These are phyloP conservation scores for Mycosarcoma maydis DNA, from an alignment of 1,284 basidiomycete species.

Conservation along the genomic window DNA sequence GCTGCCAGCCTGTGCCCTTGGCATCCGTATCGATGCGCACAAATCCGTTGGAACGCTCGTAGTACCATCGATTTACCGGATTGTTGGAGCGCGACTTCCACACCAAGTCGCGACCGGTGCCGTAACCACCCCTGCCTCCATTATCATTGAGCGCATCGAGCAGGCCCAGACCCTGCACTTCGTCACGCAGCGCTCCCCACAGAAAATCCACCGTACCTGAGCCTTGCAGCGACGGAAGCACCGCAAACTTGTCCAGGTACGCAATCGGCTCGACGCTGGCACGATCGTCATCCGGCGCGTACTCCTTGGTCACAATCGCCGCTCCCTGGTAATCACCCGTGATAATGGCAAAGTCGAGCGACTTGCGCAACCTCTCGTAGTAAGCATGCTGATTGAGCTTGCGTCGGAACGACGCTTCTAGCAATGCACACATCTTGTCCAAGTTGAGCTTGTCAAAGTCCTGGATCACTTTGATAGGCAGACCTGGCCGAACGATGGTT, in stretches of 20 bases:
- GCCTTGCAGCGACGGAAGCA: conserved; percentile 91
- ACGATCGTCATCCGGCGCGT: conserved; percentile 53
- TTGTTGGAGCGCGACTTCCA: conserved; percentile 94
- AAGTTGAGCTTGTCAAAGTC: conserved; percentile 76
- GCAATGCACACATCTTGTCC: conserved; percentile 78
- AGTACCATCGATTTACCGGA: conserved; percentile 99
- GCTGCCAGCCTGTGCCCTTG: conserved; percentile 73
- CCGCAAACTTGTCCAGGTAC: conserved; percentile 99
- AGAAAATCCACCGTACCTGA: conserved; percentile 99
- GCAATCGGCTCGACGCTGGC: conserved; percentile 72
- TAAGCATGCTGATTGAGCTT: conserved; percentile 80
- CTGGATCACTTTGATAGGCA: conserved; percentile 83
- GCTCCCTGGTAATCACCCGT: conserved; percentile 96
- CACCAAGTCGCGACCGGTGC: conserved; percentile 90
- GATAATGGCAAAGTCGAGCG: conserved; percentile 91
- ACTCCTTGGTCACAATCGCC: conserved; percentile 91
- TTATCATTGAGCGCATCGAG: conserved; percentile 91
- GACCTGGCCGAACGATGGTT: conserved; percentile 87
- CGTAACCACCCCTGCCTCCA: conserved; percentile 85
- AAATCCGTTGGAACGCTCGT: conserved; percentile 92
- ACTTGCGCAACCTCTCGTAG: conserved; percentile 78
- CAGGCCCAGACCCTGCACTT: conserved; percentile 94
- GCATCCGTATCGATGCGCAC: conserved; percentile 72
- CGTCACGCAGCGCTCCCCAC: conserved; percentile 98
- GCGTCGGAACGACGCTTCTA: conserved; percentile 86